Conservation (phyloP, 1,284 basidiomycete species). For the Ceratobasidium sp. region DNA sequence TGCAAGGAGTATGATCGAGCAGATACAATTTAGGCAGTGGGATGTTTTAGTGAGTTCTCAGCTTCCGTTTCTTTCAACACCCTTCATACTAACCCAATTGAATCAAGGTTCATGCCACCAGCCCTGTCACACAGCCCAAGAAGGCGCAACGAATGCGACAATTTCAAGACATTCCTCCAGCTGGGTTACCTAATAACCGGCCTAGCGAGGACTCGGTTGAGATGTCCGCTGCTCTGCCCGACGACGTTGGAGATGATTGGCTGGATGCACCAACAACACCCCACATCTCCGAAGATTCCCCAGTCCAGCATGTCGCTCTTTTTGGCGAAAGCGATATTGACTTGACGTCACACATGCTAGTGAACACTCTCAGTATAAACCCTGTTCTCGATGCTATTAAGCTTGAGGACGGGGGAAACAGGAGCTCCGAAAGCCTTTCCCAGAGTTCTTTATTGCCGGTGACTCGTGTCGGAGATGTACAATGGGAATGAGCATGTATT, state of each 20-base stretch:
- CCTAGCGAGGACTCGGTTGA: not conserved
- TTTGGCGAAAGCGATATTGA: not conserved
- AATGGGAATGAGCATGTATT: no score
- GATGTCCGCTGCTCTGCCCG: not conserved
- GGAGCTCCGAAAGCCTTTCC: no score
- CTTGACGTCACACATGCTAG: not conserved
- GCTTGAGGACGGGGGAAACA: no score
- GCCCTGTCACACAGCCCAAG: not conserved
- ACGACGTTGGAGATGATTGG: not conserved
- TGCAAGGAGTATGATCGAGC: constrained; percentile 27
- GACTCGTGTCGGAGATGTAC: no score
- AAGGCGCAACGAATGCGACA: not conserved
- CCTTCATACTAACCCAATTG: no score
- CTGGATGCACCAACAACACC: not conserved
- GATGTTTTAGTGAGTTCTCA: not conserved
- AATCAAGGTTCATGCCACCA: not conserved
- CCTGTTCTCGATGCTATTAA: not conserved
- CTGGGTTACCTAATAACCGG: not conserved
- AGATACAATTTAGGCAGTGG: constrained; percentile 24
- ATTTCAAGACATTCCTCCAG: not conserved
- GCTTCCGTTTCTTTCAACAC: not conserved
- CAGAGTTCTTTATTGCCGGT: no score
- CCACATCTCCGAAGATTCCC: not conserved
- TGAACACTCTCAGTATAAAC: not conserved
- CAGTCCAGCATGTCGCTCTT: not conserved